These are phyloP conservation scores for Flaveria linearis DNA, from an alignment of 129 eudicot species.

Conservation along the genomic window DNA sequence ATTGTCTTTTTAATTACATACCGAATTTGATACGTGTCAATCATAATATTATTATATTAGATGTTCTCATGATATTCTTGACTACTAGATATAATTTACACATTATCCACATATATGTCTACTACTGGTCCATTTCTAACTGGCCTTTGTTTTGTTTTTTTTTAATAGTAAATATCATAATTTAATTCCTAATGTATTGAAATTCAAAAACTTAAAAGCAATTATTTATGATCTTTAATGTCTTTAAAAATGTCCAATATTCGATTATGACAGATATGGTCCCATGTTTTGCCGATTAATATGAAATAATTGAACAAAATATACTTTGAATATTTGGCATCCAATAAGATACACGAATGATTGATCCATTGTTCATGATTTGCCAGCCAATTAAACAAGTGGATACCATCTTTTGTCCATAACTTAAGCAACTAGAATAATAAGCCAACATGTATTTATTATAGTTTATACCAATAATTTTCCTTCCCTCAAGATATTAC, in stretches of 20 bases:
- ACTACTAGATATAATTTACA: background rate
- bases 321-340: slow-evolving; percentile 29
- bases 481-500: background rate
- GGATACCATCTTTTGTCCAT: slow-evolving; percentile 37
- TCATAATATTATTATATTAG: background rate
- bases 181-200: background rate
- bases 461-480: slow-evolving; percentile 29
- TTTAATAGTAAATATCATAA: background rate
- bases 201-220: background rate
- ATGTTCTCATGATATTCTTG: slow-evolving; percentile 14
- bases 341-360: slow-evolving; percentile 26
- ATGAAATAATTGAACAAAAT: slow-evolving; percentile 35
- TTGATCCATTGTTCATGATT: slow-evolving; percentile 24
- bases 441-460: slow-evolving; percentile 29
- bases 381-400: slow-evolving; percentile 33
- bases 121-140: slow-evolving; percentile 17
- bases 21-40: background rate
- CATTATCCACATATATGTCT: slow-evolving; percentile 11
- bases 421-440: slow-evolving; percentile 35
- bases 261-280: background rate
- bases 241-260: background rate
- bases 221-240: background rate
- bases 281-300: slow-evolving; percentile 19
- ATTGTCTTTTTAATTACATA: background rate
- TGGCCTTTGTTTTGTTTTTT: background rate